A percentile compares a stretch with the other conserved stretches of the same genome.
Conservation (phyloP, 2,329 filamentous ascomycete genomes). For the Didymella sp. region DNA sequence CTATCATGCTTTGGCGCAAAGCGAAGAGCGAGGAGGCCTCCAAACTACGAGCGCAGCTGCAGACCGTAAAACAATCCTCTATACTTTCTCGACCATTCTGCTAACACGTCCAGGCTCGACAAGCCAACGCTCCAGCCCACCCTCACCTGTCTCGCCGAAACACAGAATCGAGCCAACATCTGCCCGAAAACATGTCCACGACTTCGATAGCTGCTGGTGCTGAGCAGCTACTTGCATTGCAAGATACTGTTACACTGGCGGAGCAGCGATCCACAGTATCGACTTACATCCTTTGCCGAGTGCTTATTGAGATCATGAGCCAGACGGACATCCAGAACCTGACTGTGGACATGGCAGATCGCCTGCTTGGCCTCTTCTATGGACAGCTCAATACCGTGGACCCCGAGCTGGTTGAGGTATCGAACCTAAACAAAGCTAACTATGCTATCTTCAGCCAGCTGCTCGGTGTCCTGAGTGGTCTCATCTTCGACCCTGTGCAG, state of each 20-base stretch:
- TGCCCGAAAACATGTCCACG: conserved; percentile 34
- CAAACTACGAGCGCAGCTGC: conserved; percentile 41
- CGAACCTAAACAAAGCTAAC: conserved; percentile 86
- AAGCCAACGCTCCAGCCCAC: conserved; percentile 32
- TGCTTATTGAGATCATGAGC: conserved; percentile 90
- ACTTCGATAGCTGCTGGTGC: conserved; percentile 38
- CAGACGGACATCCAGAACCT: conserved; percentile 85
- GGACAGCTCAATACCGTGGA: conserved; percentile 91
- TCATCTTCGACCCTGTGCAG: conserved; percentile 86
- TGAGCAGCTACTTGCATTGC: conserved; percentile 55
- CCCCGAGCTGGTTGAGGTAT: conserved; percentile 77
- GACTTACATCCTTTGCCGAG: conserved; percentile 93
- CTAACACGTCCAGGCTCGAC: conserved; percentile 40
- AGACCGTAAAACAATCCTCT: conserved; percentile 32
- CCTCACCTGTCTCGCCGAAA: conserved; percentile 46
- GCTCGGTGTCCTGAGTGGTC: conserved; percentile 93
- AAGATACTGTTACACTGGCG: conserved; percentile 77
- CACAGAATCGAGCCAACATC: conserved; percentile 43
- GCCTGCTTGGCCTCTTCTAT: conserved; percentile 94
- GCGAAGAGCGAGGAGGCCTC: conserved; percentile 86
- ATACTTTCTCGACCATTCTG: neutral
- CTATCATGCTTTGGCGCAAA: conserved; percentile 98
- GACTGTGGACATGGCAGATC: conserved; percentile 89
- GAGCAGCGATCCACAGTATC: conserved; percentile 93
- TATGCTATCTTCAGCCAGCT: conserved; percentile 95